phyloP scores from a whole-genome alignment of 2,329 filamentous ascomycete species.

The Pseudogymnoascus sp. region DNA sequence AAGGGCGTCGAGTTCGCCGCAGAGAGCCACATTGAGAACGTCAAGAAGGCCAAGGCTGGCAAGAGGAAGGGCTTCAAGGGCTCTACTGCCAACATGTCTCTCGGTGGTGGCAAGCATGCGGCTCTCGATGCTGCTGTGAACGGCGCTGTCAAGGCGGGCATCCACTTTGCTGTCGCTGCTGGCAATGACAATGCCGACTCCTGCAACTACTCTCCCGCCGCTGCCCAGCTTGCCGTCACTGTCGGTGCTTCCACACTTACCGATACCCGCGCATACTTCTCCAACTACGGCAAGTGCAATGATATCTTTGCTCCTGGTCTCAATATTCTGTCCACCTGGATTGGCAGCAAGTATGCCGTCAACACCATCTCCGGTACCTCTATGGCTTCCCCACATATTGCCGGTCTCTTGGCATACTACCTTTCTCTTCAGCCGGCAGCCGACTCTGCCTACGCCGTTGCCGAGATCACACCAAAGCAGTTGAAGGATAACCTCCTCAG shows the following conservation, averaged over 20 bases:
- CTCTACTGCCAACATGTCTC: conserved; percentile 97
- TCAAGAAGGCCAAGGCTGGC: conserved; percentile 70
- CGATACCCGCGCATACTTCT: conserved; percentile 98
- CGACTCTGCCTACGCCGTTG: conserved; percentile 87
- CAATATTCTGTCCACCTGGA: conserved; percentile 98
- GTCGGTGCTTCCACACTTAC: conserved; percentile 90
- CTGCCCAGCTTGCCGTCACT: conserved; percentile 83
- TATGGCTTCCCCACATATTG: conserved; percentile 96
- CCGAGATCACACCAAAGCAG: conserved; percentile 83
- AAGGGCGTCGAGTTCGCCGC: conserved; percentile 97
- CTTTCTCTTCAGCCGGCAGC: conserved; percentile 86
- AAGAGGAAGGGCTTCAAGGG: conserved; percentile 98
- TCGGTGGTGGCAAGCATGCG: conserved; percentile 92
- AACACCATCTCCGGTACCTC: conserved; percentile 99
- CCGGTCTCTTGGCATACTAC: conserved; percentile 94
- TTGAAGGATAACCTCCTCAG: conserved; percentile 82
- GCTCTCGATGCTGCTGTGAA: conserved; percentile 89
- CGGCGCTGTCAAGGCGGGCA: conserved; percentile 80
- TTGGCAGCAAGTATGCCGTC: conserved; percentile 87
- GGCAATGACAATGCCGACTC: conserved; percentile 99
- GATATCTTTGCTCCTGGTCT: conserved; percentile 97
- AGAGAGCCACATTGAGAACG: conserved; percentile 65
- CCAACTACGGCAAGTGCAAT: conserved; percentile 99
- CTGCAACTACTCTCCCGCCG: conserved; percentile 97
- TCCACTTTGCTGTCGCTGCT: conserved; percentile 96